Conservation (phyloP, 441 rosid genomes). For the Populus hybrid region DNA sequence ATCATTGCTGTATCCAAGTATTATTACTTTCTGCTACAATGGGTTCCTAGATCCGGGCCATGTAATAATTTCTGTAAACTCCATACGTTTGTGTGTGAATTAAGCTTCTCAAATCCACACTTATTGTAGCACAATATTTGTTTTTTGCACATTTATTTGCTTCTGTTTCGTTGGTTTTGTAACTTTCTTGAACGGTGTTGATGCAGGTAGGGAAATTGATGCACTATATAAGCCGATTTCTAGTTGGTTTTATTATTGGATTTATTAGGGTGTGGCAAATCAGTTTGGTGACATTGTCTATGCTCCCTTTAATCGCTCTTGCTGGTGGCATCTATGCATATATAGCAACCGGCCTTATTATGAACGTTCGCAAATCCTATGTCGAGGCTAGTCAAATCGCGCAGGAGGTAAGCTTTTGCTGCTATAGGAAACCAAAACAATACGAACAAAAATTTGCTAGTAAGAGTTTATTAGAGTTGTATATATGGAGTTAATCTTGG, state of each 20-base stretch:
- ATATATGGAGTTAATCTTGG: not conserved
- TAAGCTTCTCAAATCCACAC: not conserved
- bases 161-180: not conserved
- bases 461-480: not conserved
- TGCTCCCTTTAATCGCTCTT: constrained; percentile 86
- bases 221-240: constrained; percentile 87
- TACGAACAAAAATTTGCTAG: not conserved
- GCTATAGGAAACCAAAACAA: not conserved
- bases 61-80: not conserved
- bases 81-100: not conserved
- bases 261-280: constrained; percentile 91
- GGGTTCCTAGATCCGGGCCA: not conserved
- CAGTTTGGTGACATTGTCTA: constrained; percentile 84
- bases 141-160: not conserved
- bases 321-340: constrained; percentile 93
- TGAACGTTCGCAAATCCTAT: constrained; percentile 73
- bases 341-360: constrained; percentile 80
- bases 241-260: constrained; percentile 81
- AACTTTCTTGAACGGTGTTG: not conserved
- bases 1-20: not conserved
- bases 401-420: constrained; percentile 61
- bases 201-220: constrained; percentile 89
- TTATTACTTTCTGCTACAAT: not conserved
- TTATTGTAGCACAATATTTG: not conserved
- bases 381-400: constrained; percentile 95